phyloP scores from a whole-genome alignment of 202 grass and related monocot species.

The Bolboschoenoplectus hybrid region DNA sequence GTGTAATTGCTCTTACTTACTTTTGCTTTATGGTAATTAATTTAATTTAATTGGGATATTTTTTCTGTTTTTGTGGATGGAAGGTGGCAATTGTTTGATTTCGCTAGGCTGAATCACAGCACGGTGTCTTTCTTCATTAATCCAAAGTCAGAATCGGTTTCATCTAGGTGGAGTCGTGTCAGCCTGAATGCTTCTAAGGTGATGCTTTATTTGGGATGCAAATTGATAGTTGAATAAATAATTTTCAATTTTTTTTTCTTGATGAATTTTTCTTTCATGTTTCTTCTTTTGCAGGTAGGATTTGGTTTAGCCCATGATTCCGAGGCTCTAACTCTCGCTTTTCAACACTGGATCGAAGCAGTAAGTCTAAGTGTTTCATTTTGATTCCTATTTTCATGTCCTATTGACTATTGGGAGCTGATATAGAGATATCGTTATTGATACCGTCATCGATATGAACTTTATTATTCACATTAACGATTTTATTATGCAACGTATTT shows the following conservation, averaged over 20 bases:
- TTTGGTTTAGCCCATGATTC: slow-evolving; percentile 66
- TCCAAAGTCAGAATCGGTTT: slow-evolving; percentile 57
- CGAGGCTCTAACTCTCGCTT: slow-evolving; percentile 74
- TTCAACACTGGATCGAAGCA: slow-evolving; percentile 97
- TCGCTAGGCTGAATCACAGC: slow-evolving; percentile 65
- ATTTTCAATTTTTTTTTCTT: slow-evolving; percentile 11
- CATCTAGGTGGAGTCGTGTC: slow-evolving; percentile 77
- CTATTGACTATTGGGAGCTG: not conserved
- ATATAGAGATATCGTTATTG: too few species aligned
- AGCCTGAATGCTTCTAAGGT: slow-evolving; percentile 88
- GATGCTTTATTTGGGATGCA: not conserved
- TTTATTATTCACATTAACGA: too few species aligned
- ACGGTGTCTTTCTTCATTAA: slow-evolving; percentile 76
- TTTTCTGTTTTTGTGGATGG: slow-evolving; percentile 4
- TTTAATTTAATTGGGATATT: not conserved
- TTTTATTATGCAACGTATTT: too few species aligned
- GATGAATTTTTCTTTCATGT: not conserved
- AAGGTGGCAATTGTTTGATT: slow-evolving; percentile 92
- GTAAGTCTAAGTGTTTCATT: slow-evolving; percentile 53
- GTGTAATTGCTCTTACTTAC: not conserved
- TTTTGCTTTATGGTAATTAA: not conserved
- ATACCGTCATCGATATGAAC: too few species aligned
- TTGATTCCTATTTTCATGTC: not conserved
- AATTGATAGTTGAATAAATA: not conserved
- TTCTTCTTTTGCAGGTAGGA: slow-evolving; percentile 58